A percentile compares a stretch with the other conserved stretches of the same genome.
phyloP scores from a whole-genome alignment of 768 basidiomycete genomes.

The Kwoniella sp. region DNA sequence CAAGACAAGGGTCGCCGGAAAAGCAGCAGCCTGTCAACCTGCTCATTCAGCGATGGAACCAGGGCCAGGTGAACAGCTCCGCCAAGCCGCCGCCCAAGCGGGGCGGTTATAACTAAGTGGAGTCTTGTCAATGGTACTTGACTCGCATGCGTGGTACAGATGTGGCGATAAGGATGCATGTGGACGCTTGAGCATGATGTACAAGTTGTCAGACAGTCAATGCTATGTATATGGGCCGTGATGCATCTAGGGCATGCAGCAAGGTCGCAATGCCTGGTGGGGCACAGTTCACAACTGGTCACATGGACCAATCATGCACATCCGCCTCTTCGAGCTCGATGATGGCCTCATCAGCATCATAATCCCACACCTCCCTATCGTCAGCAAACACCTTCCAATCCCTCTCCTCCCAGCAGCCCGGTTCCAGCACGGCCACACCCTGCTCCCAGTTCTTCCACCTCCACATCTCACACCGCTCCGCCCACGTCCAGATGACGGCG shows the following conservation, averaged over 20 bases:
- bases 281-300: neutral
- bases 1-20: conserved; percentile 37
- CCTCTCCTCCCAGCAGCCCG: conserved; percentile 41
- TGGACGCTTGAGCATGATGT: no score
- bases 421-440: conserved; percentile 14
- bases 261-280: no score
- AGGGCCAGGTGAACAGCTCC: conserved; percentile 21
- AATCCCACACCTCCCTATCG: conserved; percentile 31
- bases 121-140: neutral
- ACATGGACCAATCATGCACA: conserved; percentile 38
- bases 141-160: neutral
- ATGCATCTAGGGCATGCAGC: no score
- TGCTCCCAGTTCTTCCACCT: conserved; percentile 39
- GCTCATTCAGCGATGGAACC: conserved; percentile 47
- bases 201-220: no score
- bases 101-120: conserved; percentile 17
- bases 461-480: conserved; percentile 34
- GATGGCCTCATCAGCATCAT: conserved; percentile 22
- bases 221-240: no score
- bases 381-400: conserved; percentile 45
- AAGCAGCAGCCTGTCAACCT: conserved; percentile 44
- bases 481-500: conserved; percentile 33
- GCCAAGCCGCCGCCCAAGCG: conserved; percentile 13
- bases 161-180: no score
- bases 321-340: conserved; percentile 27